These are phyloP conservation scores for Colletotrichum tofieldiae DNA, from an alignment of 2,329 filamentous ascomycete genomes.

Conservation along the genomic window DNA sequence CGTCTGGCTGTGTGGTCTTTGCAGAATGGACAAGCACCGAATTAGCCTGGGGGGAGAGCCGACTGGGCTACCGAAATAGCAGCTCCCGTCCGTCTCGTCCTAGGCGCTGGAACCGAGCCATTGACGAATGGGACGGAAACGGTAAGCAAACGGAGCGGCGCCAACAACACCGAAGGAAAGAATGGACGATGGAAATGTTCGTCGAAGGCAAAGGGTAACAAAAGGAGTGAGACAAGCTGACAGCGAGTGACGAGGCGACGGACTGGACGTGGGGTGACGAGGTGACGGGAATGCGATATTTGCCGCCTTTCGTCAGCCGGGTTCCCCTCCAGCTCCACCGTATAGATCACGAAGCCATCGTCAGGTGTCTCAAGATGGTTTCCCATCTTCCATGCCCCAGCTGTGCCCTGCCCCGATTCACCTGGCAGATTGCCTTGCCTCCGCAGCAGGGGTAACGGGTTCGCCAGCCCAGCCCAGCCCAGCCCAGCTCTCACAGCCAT, in stretches of 20 bases:
- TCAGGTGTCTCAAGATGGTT: conserved; percentile 41
- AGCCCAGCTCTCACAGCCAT: conserved; percentile 22
- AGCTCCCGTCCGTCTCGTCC: conserved; percentile 16
- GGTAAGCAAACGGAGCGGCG: conserved; percentile 24
- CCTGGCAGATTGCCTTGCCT: conserved; percentile 23
- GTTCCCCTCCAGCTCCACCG: conserved; percentile 21
- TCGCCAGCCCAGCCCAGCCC: conserved; percentile 1
- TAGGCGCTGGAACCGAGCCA: conserved; percentile 6
- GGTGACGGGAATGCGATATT: conserved; percentile 16
- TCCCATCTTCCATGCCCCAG: conserved; percentile 35
- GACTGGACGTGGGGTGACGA: conserved; percentile 30
- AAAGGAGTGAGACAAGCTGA: conserved; percentile 10
- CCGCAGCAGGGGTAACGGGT: conserved; percentile 26
- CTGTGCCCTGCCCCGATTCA: conserved; percentile 29
- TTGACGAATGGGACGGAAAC: conserved; percentile 28
- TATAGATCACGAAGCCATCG: conserved; percentile 38
- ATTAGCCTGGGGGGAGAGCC: not conserved
- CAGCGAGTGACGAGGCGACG: conserved; percentile 24
- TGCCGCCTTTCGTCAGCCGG: conserved; percentile 31
- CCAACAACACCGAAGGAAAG: conserved; percentile 4
- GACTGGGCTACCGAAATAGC: conserved; percentile 21
- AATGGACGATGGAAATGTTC: conserved; percentile 3
- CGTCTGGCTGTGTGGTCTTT: not conserved
- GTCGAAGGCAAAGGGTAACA: conserved; percentile 7
- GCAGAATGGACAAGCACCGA: not conserved